Base-by-base conservation (phyloP, 2,329 filamentous ascomycete genomes). In the Diaporthe longicolla region DNA sequence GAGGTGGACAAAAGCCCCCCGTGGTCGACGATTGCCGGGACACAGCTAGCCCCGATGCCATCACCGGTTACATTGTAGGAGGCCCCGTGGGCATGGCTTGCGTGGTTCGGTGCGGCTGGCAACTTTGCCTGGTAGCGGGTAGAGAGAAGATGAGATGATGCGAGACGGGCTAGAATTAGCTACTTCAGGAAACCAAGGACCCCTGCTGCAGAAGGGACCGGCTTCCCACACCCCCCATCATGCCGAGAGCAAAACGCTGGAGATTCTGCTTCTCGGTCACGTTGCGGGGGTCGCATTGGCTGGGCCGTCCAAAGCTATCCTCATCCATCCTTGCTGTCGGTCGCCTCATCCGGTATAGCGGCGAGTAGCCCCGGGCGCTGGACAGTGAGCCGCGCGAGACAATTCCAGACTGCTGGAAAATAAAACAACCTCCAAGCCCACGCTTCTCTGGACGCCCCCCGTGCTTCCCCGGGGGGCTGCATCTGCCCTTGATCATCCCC, bases 301-400 rank as follows among this genome's bases (percentile, higher is more conserved):
- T 63, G 58, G 55, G 26, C 21, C 40, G 55, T 29, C 55, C 54
- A 52, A 52, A 40, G 11, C 37, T 40, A 40, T 32, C 29, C 37
- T 15, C 13, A 13, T 4, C 37, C 37, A 48, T 43, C 63, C 73
- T 43, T 45, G 37, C 45, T 29, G 50, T 75, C 74, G 74, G 74
- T 75, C 71, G 50, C 59, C 74, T 61, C 66, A 71, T 69, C 29
- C 10, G 66, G 74, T 69, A 73, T 68, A 75, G 71, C 26, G 58
- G 45, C 66, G 13, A 1, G 48, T 21, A 26, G 13, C 40, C 45
- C 35, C 52, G 29, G 65, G 5, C 71, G 48, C 55, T 58, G 63
- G 21, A 24, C 32, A 63, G 66, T 68, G 48, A 61, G 52, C 74
- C 66, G 65, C 66, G 65, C 63, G 71, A 73, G 52, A 55, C 65